Evolutionary conservation across 1,284 basidiomycete species (phyloP).

Genomic region (Moesziomyces antarcticus): DNA sequence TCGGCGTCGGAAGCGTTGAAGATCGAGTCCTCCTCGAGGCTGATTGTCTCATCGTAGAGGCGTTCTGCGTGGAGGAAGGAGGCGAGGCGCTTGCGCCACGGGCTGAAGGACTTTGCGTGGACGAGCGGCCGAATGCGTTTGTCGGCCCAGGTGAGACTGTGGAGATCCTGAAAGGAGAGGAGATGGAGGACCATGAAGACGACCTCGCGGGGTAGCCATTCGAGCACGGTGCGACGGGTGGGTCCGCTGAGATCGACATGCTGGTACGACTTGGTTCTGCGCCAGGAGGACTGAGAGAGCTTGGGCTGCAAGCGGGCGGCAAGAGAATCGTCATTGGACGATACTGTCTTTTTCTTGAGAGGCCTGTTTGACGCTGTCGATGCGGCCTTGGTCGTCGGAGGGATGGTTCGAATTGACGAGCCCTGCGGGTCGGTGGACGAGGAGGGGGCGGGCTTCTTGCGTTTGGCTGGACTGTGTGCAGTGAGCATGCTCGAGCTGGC

Average conservation of each 20-base stretch:
- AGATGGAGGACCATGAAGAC: constrained; percentile 51
- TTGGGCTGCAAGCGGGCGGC: constrained; percentile 41
- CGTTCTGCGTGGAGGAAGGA: constrained; percentile 29
- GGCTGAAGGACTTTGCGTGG: constrained; percentile 42
- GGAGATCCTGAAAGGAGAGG: constrained; percentile 47
- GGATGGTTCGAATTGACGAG: constrained; percentile 7
- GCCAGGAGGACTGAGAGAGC: constrained; percentile 35
- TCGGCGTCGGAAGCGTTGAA: constrained; percentile 14
- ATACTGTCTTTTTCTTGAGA: constrained; percentile 28
- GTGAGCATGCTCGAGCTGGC: constrained; percentile 5
- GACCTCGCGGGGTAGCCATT: constrained; percentile 56
- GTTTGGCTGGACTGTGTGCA: constrained; percentile 22
- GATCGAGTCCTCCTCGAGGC: constrained; percentile 30
- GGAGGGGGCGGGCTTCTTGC: constrained; percentile 22
- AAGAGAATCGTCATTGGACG: constrained; percentile 35
- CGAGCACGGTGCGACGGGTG: constrained; percentile 52
- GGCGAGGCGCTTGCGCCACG: constrained; percentile 52
- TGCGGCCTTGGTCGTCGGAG: not conserved
- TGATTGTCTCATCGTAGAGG: constrained; percentile 37
- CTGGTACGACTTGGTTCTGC: constrained; percentile 41
- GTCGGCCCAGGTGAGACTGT: constrained; percentile 47
- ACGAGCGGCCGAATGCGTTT: constrained; percentile 50
- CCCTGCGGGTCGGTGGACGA: constrained; percentile 14
- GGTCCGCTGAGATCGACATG: constrained; percentile 35
- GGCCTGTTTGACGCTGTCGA: constrained; percentile 7